Evolutionary conservation across 1,139 yeast genomes (phyloP).

Genomic region (Candida gigantensis): DNA sequence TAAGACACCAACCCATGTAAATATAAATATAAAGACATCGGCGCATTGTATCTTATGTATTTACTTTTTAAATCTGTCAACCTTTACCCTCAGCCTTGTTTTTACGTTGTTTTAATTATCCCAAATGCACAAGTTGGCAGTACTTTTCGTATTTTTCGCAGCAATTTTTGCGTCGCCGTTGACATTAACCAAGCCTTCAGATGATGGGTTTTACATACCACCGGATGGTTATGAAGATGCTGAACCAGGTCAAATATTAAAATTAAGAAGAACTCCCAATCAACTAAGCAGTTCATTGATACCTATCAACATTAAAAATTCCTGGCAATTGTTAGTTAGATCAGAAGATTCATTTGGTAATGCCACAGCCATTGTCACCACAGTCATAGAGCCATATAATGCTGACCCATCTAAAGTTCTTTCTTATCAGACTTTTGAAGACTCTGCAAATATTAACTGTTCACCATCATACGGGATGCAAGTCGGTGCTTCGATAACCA

Average conservation of each 20-base stretch:
- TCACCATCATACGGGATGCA: slow-evolving; percentile 18
- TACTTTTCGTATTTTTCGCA: neutral
- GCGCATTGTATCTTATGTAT: too few relatives aligned
- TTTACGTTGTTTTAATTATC: too few relatives aligned
- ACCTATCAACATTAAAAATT: slow-evolving; percentile 15
- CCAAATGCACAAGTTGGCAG: neutral
- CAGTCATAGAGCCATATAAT: slow-evolving; percentile 32
- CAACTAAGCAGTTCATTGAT: slow-evolving; percentile 18
- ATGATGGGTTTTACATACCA: slow-evolving; percentile 30
- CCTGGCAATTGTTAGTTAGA: slow-evolving; percentile 36
- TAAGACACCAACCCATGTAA: neutral
- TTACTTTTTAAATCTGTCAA: too few relatives aligned
- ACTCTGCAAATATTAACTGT: slow-evolving; percentile 17
- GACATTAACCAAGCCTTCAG: slow-evolving; percentile 15
- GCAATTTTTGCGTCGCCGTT: neutral
- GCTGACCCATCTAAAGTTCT: slow-evolving; percentile 24
- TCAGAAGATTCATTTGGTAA: slow-evolving; percentile 32
- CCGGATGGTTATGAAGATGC: slow-evolving; percentile 27
- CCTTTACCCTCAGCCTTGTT: too few relatives aligned
- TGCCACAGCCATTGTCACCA: slow-evolving; percentile 32
- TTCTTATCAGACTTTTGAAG: slow-evolving; percentile 20
- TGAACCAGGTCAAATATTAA: slow-evolving; percentile 27
- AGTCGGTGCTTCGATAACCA: slow-evolving; percentile 14
- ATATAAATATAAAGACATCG: neutral
- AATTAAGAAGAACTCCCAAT: slow-evolving; percentile 23